Conservation (phyloP, 108 stramenopile genomes). For the Skeletonema menzelii region DNA sequence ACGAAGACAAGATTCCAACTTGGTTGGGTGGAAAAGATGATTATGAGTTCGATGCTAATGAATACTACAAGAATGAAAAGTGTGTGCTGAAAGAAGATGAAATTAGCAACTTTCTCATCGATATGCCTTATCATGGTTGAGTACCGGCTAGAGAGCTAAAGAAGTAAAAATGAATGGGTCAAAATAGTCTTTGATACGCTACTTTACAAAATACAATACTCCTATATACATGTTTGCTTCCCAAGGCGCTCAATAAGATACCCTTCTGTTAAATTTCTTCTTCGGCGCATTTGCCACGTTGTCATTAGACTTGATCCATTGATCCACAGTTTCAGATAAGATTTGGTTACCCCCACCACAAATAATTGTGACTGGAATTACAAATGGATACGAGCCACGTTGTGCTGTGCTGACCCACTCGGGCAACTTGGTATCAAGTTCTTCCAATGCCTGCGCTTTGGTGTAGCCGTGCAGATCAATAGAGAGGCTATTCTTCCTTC, state of each 20-base stretch:
- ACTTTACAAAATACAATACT: too few relatives aligned
- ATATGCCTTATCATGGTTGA: slow-evolving; percentile 67
- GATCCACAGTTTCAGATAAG: slow-evolving; percentile 28
- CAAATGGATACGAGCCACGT: slow-evolving; percentile 36
- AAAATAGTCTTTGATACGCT: too few relatives aligned
- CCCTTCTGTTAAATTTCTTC: slow-evolving; percentile 16
- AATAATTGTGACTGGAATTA: slow-evolving; percentile 26
- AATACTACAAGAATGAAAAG: slow-evolving; percentile 49
- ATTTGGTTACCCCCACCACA: slow-evolving; percentile 45
- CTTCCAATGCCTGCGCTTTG: slow-evolving; percentile 14
- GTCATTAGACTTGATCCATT: slow-evolving; percentile 33
- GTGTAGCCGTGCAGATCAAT: slow-evolving; percentile 43
- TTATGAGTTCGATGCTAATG: slow-evolving; percentile 49
- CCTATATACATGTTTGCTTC: too few relatives aligned
- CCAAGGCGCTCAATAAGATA: not conserved
- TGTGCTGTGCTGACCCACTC: slow-evolving; percentile 36
- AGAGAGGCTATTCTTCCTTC: not conserved
- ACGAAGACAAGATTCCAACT: slow-evolving; percentile 55
- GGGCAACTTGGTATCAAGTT: slow-evolving; percentile 24
- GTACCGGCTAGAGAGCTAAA: not conserved
- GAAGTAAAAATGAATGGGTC: too few relatives aligned
- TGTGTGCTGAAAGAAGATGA: slow-evolving; percentile 54
- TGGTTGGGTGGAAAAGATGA: slow-evolving; percentile 68
- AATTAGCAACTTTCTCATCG: slow-evolving; percentile 38
- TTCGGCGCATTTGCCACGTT: slow-evolving; percentile 45